phyloP scores from a whole-genome alignment of 768 basidiomycete species.

The Phylloporus sp. region DNA sequence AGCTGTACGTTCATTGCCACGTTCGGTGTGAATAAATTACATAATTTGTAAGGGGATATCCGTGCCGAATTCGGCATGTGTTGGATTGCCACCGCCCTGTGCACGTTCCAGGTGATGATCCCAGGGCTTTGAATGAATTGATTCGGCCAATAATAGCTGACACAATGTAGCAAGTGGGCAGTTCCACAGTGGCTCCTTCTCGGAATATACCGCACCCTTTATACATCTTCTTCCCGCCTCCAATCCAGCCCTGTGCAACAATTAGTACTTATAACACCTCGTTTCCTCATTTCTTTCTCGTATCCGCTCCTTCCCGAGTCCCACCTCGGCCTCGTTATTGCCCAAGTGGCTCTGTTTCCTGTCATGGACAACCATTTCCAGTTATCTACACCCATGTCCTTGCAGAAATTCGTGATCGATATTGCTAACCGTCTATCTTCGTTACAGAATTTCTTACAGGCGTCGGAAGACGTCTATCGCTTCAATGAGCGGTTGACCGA shows the following conservation, averaged over 20 bases:
- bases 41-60: slow-evolving; percentile 10
- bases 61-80: background rate
- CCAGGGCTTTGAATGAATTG: slow-evolving; percentile 3
- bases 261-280: slow-evolving; percentile 22
- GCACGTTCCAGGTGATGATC: slow-evolving; percentile 5
- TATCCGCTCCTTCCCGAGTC: slow-evolving; percentile 8
- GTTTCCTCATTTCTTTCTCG: slow-evolving; percentile 4
- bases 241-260: slow-evolving; percentile 26
- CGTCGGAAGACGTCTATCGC: slow-evolving; percentile 24
- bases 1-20: too few relatives aligned
- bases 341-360: slow-evolving; percentile 3
- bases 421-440: slow-evolving; percentile 29
- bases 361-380: slow-evolving; percentile 11
- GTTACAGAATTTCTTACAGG: slow-evolving; percentile 27
- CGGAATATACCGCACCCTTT: slow-evolving; percentile 33
- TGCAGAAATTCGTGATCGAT: slow-evolving; percentile 29
- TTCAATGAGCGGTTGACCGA: slow-evolving; percentile 17
- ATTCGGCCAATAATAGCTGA: slow-evolving; percentile 8
- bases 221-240: slow-evolving; percentile 14
- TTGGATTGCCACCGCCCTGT: slow-evolving; percentile 3
- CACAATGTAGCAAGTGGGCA: slow-evolving; percentile 5
- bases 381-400: slow-evolving; percentile 12
- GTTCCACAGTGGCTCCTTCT: slow-evolving; percentile 15
- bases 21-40: slow-evolving; percentile 20
- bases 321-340: background rate